Evolutionary conservation across 2,329 filamentous ascomycete genomes (phyloP), one percentile per base, ranked within the genome.

Genomic region (Colletotrichum falcatum): DNA sequence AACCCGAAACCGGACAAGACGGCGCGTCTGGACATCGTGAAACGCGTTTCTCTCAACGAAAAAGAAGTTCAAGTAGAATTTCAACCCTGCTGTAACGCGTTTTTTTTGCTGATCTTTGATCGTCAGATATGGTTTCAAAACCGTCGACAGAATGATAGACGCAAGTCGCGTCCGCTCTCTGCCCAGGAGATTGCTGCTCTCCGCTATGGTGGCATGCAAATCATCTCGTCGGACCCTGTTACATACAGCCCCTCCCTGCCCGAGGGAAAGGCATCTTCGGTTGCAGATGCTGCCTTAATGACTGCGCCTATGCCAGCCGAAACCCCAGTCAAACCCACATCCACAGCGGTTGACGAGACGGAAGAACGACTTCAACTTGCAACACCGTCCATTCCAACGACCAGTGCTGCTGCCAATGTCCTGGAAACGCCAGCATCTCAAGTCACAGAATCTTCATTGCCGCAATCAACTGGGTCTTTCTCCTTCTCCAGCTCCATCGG

Each of bases 91-190:
- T 16, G 64, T 53, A 55, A 46, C 55, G 42, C 49, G 26, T 64
- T 53, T n/a, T n/a, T 26, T 56, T 39, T 61, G 26, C 54, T 66
- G 30, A 68, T 30, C 26, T 16, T 44, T 26, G 14, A 14, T 54
- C 55, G 59, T n/a, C 69, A 98, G 95, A 97, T 98, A 76, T 98
- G 95, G 95, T 98, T 98, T 82, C 95, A 98, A 78, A 98, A 98
- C 78, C 90, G 94, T 77, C 89, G 95, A 74, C 95, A 98, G 81
- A 97, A 97, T 81, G 94, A 97, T 79, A 89, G 95, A 76, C 90
- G 95, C 74, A 97, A 95, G 83, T 94, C 94, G 65, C 92, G 93
- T 75, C 94, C 95, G 56, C 86, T 97, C 46, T 89, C 93, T 35
- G 89, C 91, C 12, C 90, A 94, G 79, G 94, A 96, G 79, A 87